Percentiles rank a stretch among this genome's conserved stretches.
phyloP scores from a whole-genome alignment of 2,329 filamentous ascomycete species.

The Delphinella strobiligena region DNA sequence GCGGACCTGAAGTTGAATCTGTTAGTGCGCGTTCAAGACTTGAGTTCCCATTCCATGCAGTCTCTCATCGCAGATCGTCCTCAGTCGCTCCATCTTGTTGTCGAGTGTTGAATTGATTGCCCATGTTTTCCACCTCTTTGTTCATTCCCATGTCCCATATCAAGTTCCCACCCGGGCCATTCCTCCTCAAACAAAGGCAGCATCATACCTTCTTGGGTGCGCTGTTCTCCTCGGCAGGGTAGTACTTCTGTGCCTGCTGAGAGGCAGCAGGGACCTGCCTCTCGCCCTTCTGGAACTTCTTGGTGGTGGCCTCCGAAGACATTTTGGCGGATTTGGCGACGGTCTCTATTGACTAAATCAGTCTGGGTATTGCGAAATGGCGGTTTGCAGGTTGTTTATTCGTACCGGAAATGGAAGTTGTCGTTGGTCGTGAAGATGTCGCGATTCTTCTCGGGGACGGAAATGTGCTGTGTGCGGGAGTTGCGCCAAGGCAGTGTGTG shows the following conservation, averaged over 20 bases:
- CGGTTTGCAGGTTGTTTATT: background rate
- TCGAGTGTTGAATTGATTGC: no score
- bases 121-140: constrained; percentile 1
- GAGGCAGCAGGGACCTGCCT: constrained; percentile 74
- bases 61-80: no score
- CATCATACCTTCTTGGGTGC: constrained; percentile 81
- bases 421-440: background rate
- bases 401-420: background rate
- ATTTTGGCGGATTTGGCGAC: constrained; percentile 9
- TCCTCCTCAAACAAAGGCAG: background rate
- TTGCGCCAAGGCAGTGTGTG: no score
- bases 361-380: background rate
- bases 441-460: no score
- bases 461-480: no score
- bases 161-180: background rate
- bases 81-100: no score
- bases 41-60: background rate
- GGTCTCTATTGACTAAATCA: background rate
- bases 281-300: constrained; percentile 97
- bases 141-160: background rate
- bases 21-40: background rate
- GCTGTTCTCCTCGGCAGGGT: constrained; percentile 85
- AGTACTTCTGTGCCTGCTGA: constrained; percentile 98
- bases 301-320: constrained; percentile 41
- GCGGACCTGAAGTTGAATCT: constrained; percentile 56